These are phyloP conservation scores for Colletotrichum sp. DNA, from an alignment of 2,329 filamentous ascomycete genomes.

Conservation along the genomic window DNA sequence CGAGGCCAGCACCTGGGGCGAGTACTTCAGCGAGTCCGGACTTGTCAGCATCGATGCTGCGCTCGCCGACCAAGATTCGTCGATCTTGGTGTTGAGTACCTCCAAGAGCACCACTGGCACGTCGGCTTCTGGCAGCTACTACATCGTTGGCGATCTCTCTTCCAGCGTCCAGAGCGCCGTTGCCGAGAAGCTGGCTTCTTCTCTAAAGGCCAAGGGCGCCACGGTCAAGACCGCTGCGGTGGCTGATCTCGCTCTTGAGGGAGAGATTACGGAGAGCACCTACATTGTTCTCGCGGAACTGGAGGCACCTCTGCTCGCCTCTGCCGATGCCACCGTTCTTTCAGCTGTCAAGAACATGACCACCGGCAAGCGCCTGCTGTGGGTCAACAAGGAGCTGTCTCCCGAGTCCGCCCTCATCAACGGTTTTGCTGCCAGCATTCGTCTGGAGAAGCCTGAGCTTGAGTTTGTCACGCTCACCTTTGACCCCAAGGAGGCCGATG, in stretches of 20 bases:
- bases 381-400: conserved; percentile 1
- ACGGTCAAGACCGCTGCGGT: background rate
- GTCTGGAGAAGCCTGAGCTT: background rate
- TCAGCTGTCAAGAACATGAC: background rate
- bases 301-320: background rate
- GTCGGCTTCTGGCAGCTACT: background rate
- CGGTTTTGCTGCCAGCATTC: conserved; percentile 1
- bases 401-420: background rate
- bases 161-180: background rate
- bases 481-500: background rate
- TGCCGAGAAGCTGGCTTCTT: background rate
- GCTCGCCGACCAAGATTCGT: background rate
- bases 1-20: conserved; percentile 20
- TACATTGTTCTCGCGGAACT: background rate
- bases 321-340: background rate
- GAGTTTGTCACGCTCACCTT: background rate
- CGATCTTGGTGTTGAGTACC: background rate
- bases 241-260: background rate
- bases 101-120: background rate
- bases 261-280: background rate
- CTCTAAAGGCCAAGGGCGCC: background rate
- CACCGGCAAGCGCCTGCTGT: background rate
- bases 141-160: background rate
- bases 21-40: conserved; percentile 31
- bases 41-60: conserved; percentile 42